Percentiles rank a stretch among this genome's conserved stretches.
phyloP scores from a whole-genome alignment of 257 asterid species.

The Avicennia marina region DNA sequence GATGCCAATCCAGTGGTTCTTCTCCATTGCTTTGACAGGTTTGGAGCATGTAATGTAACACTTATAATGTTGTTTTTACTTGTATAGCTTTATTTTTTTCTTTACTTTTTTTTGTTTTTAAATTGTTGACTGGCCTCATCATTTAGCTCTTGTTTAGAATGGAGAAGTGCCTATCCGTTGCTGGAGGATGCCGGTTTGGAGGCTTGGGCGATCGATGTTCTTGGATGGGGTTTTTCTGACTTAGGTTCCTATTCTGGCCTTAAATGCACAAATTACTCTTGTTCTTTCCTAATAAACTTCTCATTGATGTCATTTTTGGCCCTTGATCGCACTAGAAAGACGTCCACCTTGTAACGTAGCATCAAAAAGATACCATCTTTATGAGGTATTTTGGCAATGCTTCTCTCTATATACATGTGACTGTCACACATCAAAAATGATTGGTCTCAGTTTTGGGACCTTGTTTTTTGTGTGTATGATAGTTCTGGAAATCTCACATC shows the following conservation, averaged over 20 bases:
- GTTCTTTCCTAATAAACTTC: background rate
- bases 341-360: slow-evolving; percentile 69
- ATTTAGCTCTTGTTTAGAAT: slow-evolving; percentile 75
- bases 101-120: background rate
- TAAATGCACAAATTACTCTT: background rate
- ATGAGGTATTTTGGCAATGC: slow-evolving; percentile 34
- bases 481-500: slow-evolving; percentile 79
- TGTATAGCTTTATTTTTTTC: background rate
- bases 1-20: slow-evolving; percentile 70
- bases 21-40: slow-evolving; percentile 88
- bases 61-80: background rate
- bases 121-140: slow-evolving; percentile 7
- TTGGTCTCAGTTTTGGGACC: background rate
- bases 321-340: slow-evolving; percentile 31
- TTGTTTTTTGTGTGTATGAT: background rate
- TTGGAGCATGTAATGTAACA: background rate
- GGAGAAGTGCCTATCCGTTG: slow-evolving; percentile 70
- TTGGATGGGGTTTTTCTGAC: slow-evolving; percentile 91
- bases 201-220: slow-evolving; percentile 80
- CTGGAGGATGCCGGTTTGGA: slow-evolving; percentile 74
- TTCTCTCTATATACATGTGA: too few relatives aligned
- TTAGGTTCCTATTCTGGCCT: slow-evolving; percentile 35
- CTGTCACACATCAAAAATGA: too few relatives aligned
- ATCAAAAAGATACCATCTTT: slow-evolving; percentile 65
- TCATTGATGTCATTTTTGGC: background rate